Percentiles rank a stretch among this genome's conserved stretches.
Conservation (phyloP, 2,329 filamentous ascomycete species). For the Fusarium goolgardi region DNA sequence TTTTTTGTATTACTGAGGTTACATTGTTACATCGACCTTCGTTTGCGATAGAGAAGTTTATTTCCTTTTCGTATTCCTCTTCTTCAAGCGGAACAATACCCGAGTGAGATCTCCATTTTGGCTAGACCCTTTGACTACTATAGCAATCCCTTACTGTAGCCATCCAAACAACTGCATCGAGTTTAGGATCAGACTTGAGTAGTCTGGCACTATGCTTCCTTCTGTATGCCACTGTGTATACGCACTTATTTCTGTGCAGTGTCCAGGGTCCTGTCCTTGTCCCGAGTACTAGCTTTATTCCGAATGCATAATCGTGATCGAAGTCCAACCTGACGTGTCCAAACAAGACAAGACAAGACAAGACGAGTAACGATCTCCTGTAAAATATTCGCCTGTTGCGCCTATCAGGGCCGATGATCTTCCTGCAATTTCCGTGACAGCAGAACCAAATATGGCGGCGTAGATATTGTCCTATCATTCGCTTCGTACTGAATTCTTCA, state of each 20-base stretch:
- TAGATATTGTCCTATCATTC: background rate
- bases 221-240: background rate
- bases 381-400: background rate
- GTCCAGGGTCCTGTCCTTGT: background rate
- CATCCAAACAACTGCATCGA: slow-evolving; percentile 3
- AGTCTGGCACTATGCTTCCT: background rate
- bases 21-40: too few species aligned
- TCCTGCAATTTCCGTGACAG: background rate
- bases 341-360: background rate
- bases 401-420: background rate
- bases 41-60: background rate
- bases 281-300: background rate
- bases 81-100: background rate
- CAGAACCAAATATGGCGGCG: background rate
- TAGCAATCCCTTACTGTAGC: background rate
- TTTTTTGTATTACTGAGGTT: background rate
- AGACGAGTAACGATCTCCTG: background rate
- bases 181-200: slow-evolving; percentile 11
- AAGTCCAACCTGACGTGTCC: background rate
- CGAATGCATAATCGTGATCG: too few species aligned
- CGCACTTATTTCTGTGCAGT: background rate
- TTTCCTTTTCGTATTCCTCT: background rate
- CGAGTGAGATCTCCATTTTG: background rate
- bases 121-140: background rate
- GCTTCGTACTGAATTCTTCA: slow-evolving; percentile 30